phyloP scores from a whole-genome alignment of 345 rosid species.

The Lepidium didymum region DNA sequence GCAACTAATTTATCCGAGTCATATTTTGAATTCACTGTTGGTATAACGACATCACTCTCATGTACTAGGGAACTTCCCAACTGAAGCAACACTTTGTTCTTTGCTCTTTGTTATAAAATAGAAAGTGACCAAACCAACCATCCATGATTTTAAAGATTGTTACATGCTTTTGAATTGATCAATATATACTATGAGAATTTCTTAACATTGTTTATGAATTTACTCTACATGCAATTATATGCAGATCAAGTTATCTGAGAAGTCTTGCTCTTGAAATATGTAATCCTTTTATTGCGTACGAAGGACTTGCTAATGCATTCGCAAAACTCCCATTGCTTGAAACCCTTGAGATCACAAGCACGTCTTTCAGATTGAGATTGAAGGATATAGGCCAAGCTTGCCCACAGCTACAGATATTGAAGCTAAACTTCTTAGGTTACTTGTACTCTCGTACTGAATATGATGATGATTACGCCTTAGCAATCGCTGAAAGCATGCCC shows the following conservation, averaged over 20 bases:
- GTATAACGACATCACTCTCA: no score
- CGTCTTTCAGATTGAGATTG: constrained; percentile 18
- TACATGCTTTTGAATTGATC: neutral
- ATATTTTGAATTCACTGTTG: no score
- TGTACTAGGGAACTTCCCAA: no score
- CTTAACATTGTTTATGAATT: neutral
- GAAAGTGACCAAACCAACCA: neutral
- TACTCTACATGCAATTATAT: neutral
- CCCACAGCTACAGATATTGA: neutral
- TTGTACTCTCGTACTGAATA: no score
- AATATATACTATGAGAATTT: neutral
- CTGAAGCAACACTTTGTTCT: no score
- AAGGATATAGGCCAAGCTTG: neutral
- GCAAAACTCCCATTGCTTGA: constrained; percentile 40
- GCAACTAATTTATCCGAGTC: no score
- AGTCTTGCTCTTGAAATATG: no score
- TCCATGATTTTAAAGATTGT: neutral
- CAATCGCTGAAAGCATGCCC: no score
- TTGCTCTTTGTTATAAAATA: neutral
- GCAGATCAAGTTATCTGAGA: neutral
- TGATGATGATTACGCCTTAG: no score
- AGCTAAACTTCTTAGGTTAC: constrained; percentile 34
- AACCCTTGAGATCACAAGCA: constrained; percentile 1
- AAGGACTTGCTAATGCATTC: constrained; percentile 25
- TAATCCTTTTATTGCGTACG: no score